Conservation (phyloP, 345 rosid genomes). For the Abelmoschus esculentus region DNA sequence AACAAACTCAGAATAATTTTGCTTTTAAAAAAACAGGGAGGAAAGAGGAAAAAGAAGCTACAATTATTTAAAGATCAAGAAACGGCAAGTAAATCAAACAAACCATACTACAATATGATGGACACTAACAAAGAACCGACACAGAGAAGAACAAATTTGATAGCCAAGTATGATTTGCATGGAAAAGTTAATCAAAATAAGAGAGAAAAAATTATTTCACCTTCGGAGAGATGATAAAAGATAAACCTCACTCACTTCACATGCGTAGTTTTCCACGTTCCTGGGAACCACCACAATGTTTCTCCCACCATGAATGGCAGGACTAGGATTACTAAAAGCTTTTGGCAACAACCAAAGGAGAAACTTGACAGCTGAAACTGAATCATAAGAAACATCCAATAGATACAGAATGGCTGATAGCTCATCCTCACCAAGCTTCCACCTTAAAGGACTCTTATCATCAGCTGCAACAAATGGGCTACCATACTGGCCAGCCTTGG, state of each 20-base stretch:
- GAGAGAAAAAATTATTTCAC: constrained; percentile 23
- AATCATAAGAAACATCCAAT: constrained; percentile 71
- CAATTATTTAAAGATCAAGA: background rate
- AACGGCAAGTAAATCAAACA: background rate
- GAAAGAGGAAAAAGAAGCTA: background rate
- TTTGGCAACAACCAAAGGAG: constrained; percentile 90
- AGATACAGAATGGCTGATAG: constrained; percentile 63
- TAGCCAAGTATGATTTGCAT: background rate
- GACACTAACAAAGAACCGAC: background rate
- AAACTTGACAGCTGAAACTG: constrained; percentile 65
- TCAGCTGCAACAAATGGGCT: constrained; percentile 52
- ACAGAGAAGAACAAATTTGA: background rate
- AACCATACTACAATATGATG: background rate
- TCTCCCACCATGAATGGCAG: constrained; percentile 69
- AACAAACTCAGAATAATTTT: background rate
- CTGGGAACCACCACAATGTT: constrained; percentile 42
- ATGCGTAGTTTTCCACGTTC: constrained; percentile 59
- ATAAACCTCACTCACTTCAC: constrained; percentile 78
- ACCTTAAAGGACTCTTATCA: constrained; percentile 45
- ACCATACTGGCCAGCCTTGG: constrained; percentile 50
- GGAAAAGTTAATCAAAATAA: background rate
- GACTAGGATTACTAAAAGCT: constrained; percentile 48
- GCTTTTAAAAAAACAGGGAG: background rate
- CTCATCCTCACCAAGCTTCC: constrained; percentile 95
- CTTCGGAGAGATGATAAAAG: constrained; percentile 75